These are phyloP conservation scores for Pichia cabralensis DNA, from an alignment of 805 yeast species.

Conservation along the genomic window DNA sequence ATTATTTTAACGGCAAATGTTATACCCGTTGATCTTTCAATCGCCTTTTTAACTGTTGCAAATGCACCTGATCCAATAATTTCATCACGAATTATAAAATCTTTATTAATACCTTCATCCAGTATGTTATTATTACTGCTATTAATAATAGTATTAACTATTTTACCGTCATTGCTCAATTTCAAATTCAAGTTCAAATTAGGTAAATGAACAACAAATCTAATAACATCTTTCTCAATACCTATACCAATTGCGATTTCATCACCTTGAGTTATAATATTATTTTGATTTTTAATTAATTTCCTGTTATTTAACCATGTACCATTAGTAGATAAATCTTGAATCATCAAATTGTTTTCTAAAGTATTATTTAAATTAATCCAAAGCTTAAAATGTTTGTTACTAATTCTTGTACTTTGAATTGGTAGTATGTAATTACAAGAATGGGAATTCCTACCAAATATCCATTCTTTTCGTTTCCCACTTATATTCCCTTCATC, in stretches of 20 bases:
- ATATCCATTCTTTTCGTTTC: slow-evolving; percentile 26
- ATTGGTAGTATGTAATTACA: slow-evolving; percentile 56
- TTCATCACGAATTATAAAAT: slow-evolving; percentile 72
- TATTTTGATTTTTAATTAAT: slow-evolving; percentile 67
- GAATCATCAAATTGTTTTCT: slow-evolving; percentile 35
- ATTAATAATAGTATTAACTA: too few relatives aligned
- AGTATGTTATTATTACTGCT: too few relatives aligned
- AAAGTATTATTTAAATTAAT: slow-evolving; percentile 19
- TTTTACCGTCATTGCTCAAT: not conserved
- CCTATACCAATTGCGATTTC: slow-evolving; percentile 88
- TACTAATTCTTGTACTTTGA: slow-evolving; percentile 58
- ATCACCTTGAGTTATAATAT: slow-evolving; percentile 83
- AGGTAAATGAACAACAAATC: slow-evolving; percentile 43
- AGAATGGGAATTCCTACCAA: slow-evolving; percentile 58
- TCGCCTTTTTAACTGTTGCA: slow-evolving; percentile 88
- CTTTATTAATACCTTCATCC: slow-evolving; percentile 23
- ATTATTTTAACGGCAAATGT: slow-evolving; percentile 89
- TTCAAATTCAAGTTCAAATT: slow-evolving; percentile 7
- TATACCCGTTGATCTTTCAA: slow-evolving; percentile 76
- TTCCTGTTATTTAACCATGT: slow-evolving; percentile 73
- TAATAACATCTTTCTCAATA: slow-evolving; percentile 55
- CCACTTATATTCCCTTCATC: slow-evolving; percentile 9
- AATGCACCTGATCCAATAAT: slow-evolving; percentile 97
- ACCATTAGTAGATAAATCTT: slow-evolving; percentile 85
- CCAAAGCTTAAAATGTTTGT: slow-evolving; percentile 62